Evolutionary conservation across 352 stramenopile species (phyloP).

Genomic region (Pythium aphanidermatum): DNA sequence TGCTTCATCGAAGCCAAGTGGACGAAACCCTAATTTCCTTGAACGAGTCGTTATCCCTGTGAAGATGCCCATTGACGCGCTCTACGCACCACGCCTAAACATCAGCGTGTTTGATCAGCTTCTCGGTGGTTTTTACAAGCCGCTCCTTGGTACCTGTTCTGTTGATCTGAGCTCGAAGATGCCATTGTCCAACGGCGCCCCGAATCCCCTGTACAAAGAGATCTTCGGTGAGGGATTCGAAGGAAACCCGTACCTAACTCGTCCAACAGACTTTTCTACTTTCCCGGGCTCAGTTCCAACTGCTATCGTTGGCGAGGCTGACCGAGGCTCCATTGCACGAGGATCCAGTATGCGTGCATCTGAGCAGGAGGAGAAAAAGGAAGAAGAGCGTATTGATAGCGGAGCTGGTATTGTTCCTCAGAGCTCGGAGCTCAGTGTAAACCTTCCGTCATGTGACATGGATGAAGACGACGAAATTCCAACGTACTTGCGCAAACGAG

Average conservation of each 20-base stretch:
- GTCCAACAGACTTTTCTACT: constrained; percentile 44
- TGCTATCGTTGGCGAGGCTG: constrained; percentile 6
- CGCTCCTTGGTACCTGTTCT: constrained; percentile 66
- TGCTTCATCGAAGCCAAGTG: constrained; percentile 68
- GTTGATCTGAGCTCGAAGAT: constrained; percentile 76
- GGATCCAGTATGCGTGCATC: background rate
- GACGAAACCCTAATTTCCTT: constrained; percentile 85
- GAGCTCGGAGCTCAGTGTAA: constrained; percentile 2
- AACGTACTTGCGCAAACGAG: constrained; percentile 61
- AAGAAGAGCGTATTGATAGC: constrained; percentile 7
- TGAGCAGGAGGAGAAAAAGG: constrained; percentile 2
- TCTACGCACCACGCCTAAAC: constrained; percentile 82
- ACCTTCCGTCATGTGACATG: constrained; percentile 21
- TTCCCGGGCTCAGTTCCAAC: constrained; percentile 49
- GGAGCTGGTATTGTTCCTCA: constrained; percentile 9
- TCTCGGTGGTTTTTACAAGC: constrained; percentile 80
- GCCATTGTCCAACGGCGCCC: constrained; percentile 51
- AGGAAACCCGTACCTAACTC: constrained; percentile 64
- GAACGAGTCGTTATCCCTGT: constrained; percentile 81
- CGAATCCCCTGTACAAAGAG: constrained; percentile 52
- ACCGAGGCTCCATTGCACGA: background rate
- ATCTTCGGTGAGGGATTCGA: constrained; percentile 23
- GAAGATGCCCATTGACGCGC: constrained; percentile 73
- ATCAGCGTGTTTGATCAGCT: constrained; percentile 81
- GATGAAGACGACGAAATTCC: constrained; percentile 63